A percentile compares a stretch with the other conserved stretches of the same genome.
Conservation (phyloP, 208 protist species). For the Leishmania braziliensis region DNA sequence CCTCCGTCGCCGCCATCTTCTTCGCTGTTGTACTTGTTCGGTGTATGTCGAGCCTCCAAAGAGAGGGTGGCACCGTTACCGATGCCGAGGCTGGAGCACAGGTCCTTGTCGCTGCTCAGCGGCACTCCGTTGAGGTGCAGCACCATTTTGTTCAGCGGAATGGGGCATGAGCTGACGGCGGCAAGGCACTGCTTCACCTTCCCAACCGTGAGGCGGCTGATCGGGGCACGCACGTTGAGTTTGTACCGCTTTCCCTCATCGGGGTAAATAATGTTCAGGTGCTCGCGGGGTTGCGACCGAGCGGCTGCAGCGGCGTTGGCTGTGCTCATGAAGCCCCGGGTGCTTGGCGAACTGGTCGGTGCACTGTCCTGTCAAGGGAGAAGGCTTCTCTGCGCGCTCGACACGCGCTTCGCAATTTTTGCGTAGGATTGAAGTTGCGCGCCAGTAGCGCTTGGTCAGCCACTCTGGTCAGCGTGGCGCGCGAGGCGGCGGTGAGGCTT, state of each 20-base stretch:
- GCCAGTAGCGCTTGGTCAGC: background rate
- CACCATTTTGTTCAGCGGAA: constrained; percentile 45
- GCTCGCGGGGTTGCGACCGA: constrained; percentile 17
- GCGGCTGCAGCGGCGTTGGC: background rate
- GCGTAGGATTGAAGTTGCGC: background rate
- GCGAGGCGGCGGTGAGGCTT: background rate
- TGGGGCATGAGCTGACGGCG: constrained; percentile 44
- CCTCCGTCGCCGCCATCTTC: background rate
- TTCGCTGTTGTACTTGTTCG: background rate
- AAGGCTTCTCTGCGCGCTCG: background rate
- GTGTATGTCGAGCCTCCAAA: constrained; percentile 31
- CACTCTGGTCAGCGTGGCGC: background rate
- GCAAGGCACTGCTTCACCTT: constrained; percentile 78
- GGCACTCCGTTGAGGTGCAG: constrained; percentile 63
- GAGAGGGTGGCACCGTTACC: constrained; percentile 56
- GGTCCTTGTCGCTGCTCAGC: constrained; percentile 43
- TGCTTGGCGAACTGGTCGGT: background rate
- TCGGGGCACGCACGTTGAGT: constrained; percentile 54
- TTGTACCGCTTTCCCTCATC: constrained; percentile 61
- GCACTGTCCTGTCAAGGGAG: background rate
- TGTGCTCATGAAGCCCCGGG: background rate
- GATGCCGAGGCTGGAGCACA: constrained; percentile 64
- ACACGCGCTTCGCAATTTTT: background rate
- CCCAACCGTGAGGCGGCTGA: constrained; percentile 54
- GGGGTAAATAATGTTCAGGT: constrained; percentile 60